Evolutionary conservation across 768 basidiomycete species (phyloP).

Genomic region (Trametes gibbosa): DNA sequence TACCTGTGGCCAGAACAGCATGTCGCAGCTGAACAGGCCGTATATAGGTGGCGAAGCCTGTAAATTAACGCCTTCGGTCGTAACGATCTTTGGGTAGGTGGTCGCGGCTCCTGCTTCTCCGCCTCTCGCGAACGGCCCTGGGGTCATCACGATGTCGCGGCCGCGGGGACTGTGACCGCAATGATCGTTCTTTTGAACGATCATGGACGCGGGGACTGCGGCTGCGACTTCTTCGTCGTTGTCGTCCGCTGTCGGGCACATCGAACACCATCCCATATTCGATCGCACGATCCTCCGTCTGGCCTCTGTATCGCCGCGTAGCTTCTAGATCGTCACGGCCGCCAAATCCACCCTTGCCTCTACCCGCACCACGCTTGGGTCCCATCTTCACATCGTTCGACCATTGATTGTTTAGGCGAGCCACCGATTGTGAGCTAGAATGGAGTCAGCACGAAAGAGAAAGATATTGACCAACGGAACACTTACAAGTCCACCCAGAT

Average conservation of each 20-base stretch:
- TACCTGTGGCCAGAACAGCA: neutral
- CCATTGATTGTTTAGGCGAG: slow-evolving; percentile 79
- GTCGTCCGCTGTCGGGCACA: slow-evolving; percentile 39
- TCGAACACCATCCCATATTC: slow-evolving; percentile 87
- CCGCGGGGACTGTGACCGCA: slow-evolving; percentile 26
- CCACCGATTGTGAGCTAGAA: slow-evolving; percentile 87
- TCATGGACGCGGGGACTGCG: slow-evolving; percentile 35
- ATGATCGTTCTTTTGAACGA: slow-evolving; percentile 23
- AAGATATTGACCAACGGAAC: neutral
- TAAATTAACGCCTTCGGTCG: slow-evolving; percentile 16
- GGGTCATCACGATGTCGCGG: slow-evolving; percentile 16
- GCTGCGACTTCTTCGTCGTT: slow-evolving; percentile 51
- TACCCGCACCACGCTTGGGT: slow-evolving; percentile 31
- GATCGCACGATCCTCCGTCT: slow-evolving; percentile 31
- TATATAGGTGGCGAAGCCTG: neutral
- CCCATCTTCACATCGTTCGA: slow-evolving; percentile 70
- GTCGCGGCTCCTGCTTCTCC: slow-evolving; percentile 30
- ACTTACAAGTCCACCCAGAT: slow-evolving; percentile 99
- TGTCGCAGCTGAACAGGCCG: neutral
- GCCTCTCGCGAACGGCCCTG: slow-evolving; percentile 24
- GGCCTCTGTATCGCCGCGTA: slow-evolving; percentile 65
- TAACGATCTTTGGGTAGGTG: slow-evolving; percentile 18
- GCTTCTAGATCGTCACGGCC: slow-evolving; percentile 75
- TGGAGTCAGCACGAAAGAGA: slow-evolving; percentile 22
- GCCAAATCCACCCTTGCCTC: slow-evolving; percentile 49